Conservation (phyloP, 257 asterid genomes). For the Rubia yunnanensis region DNA sequence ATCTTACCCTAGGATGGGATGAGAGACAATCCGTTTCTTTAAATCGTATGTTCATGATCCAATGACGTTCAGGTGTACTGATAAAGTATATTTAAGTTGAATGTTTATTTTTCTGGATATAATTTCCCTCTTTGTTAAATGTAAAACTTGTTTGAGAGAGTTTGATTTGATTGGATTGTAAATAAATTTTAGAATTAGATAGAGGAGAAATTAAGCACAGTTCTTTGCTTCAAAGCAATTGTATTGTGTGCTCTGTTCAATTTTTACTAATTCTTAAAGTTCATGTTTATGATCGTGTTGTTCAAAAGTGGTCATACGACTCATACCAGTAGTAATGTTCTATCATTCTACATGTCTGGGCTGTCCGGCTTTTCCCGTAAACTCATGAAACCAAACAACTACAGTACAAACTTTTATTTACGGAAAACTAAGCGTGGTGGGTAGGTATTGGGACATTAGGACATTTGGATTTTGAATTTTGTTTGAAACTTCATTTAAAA, state of each 20-base stretch:
- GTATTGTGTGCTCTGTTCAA: slow-evolving; percentile 1
- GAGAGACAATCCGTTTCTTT: background rate
- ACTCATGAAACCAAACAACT: no score
- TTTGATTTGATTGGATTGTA: slow-evolving; percentile 22
- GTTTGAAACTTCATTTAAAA: background rate
- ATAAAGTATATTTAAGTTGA: slow-evolving; percentile 14
- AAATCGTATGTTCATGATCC: slow-evolving; percentile 1
- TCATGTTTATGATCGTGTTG: background rate
- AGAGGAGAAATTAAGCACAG: background rate
- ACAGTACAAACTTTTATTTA: no score
- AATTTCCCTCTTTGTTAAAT: background rate
- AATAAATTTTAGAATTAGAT: slow-evolving; percentile 20
- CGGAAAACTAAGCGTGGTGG: no score
- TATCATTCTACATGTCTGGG: no score
- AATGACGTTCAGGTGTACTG: slow-evolving; percentile 6
- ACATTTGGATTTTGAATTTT: no score
- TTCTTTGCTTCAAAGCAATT: slow-evolving; percentile 1
- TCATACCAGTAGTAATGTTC: background rate
- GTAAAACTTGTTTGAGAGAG: background rate
- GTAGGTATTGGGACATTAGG: background rate
- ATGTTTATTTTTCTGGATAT: background rate
- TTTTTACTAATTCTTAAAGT: background rate
- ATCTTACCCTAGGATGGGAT: background rate
- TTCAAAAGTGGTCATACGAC: background rate
- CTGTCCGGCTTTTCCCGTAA: background rate